Conservation (phyloP, 108 stramenopile species). For the Nannochloropsis granulata region DNA sequence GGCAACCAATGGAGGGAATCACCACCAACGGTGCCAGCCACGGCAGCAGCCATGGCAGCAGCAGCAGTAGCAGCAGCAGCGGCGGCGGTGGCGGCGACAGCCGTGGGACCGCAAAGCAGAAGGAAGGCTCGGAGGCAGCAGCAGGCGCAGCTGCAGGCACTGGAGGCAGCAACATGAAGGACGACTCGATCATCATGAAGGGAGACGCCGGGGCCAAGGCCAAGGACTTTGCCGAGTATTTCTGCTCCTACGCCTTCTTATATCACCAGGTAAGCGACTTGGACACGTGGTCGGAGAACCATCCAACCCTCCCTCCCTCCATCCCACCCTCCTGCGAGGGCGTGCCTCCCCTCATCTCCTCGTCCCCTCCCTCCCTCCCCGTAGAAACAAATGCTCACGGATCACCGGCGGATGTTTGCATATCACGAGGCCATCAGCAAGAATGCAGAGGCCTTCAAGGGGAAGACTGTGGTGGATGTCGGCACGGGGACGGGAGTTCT, state of each 20-base stretch:
- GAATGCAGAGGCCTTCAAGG: conserved; percentile 72
- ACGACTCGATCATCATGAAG: conserved; percentile 7
- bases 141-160: no score
- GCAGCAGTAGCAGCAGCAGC: no score
- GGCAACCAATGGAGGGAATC: no score
- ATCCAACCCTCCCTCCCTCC: neutral
- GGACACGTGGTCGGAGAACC: neutral
- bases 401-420: conserved; percentile 92
- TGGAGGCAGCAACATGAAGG: neutral
- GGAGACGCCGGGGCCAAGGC: conserved; percentile 27
- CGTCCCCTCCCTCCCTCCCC: neutral
- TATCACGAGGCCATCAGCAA: conserved; percentile 87
- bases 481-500: conserved; percentile 94
- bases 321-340: neutral
- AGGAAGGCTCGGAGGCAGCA: no score
- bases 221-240: conserved; percentile 73
- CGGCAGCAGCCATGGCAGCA: no score
- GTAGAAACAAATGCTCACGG: conserved; percentile 90
- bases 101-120: no score
- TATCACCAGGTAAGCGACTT: conserved; percentile 63
- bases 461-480: conserved; percentile 95
- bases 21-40: no score
- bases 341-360: neutral
- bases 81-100: no score
- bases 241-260: conserved; percentile 81